A percentile compares a stretch with the other conserved stretches of the same genome.
phyloP scores from a whole-genome alignment of 495 filamentous ascomycete species.

The Margaritispora aquatica region DNA sequence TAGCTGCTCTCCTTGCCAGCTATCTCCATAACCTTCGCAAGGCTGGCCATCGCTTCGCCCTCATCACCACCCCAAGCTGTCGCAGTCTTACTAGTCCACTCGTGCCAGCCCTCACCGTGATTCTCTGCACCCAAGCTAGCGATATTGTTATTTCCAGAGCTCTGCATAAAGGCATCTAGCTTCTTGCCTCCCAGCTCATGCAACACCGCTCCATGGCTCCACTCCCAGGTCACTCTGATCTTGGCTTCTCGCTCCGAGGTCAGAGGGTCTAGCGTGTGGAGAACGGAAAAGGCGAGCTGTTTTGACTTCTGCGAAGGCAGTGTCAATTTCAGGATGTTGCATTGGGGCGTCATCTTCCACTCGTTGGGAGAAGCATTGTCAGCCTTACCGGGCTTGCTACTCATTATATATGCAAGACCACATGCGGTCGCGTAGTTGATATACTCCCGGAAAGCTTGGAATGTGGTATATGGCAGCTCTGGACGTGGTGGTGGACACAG shows the following conservation, averaged over 20 bases:
- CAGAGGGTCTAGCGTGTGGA: background rate
- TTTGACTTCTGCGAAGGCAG: slow-evolving; percentile 1
- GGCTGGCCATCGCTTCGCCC: slow-evolving; percentile 7
- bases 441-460: slow-evolving; percentile 13
- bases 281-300: slow-evolving; percentile 1
- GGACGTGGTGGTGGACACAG: slow-evolving; percentile 7
- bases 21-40: slow-evolving; percentile 8
- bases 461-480: background rate
- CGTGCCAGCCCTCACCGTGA: slow-evolving; percentile 15
- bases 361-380: background rate
- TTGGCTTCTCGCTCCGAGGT: background rate
- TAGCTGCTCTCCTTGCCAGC: slow-evolving; percentile 1
- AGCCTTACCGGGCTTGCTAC: background rate
- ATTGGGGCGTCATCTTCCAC: slow-evolving; percentile 9
- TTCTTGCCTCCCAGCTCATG: background rate
- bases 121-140: background rate
- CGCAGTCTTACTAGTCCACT: slow-evolving; percentile 10
- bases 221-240: slow-evolving; percentile 12
- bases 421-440: slow-evolving; percentile 16
- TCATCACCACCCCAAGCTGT: slow-evolving; percentile 2
- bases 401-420: slow-evolving; percentile 10
- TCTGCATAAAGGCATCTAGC: background rate
- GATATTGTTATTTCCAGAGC: background rate
- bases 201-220: background rate
- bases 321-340: slow-evolving; percentile 1